Evolutionary conservation across 2,329 filamentous ascomycete species (phyloP).

Genomic region (Raffaelea arxii): DNA sequence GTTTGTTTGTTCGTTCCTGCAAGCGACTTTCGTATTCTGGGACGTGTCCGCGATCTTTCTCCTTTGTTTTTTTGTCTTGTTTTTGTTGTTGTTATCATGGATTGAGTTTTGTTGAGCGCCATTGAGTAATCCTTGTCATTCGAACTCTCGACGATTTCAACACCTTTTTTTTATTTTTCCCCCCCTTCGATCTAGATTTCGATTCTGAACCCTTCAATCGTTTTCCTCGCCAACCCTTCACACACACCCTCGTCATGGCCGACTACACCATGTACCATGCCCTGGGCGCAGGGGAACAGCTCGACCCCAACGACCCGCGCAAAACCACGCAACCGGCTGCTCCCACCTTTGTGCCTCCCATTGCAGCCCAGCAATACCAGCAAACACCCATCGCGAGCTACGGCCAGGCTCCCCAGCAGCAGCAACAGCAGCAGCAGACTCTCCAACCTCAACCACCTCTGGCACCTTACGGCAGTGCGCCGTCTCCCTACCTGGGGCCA

Average conservation of each 20-base stretch:
- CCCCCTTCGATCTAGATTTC: too few relatives aligned
- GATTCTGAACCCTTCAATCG: too few relatives aligned
- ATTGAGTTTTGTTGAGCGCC: too few relatives aligned
- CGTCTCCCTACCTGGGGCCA: constrained; percentile 18
- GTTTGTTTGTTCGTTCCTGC: not conserved
- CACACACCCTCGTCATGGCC: constrained; percentile 17
- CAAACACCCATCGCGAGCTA: constrained; percentile 26
- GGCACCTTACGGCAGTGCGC: constrained; percentile 28
- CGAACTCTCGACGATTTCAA: too few relatives aligned
- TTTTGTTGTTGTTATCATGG: not conserved
- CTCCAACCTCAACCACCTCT: constrained; percentile 17
- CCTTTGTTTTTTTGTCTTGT: constrained; percentile 1
- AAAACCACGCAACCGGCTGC: constrained; percentile 29
- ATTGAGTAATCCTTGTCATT: too few relatives aligned
- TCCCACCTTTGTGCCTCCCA: constrained; percentile 40
- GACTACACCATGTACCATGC: constrained; percentile 43
- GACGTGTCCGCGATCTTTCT: not conserved
- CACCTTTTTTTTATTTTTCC: too few relatives aligned
- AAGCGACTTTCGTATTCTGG: not conserved
- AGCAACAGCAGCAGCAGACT: constrained; percentile 10
- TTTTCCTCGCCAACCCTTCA: too few relatives aligned
- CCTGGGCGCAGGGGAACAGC: constrained; percentile 37
- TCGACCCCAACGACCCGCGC: constrained; percentile 43
- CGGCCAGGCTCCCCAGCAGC: constrained; percentile 20
- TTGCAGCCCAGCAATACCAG: constrained; percentile 45